Evolutionary conservation across 164 flowering plant species (phyloP).

Genomic region (Saururus chinensis): DNA sequence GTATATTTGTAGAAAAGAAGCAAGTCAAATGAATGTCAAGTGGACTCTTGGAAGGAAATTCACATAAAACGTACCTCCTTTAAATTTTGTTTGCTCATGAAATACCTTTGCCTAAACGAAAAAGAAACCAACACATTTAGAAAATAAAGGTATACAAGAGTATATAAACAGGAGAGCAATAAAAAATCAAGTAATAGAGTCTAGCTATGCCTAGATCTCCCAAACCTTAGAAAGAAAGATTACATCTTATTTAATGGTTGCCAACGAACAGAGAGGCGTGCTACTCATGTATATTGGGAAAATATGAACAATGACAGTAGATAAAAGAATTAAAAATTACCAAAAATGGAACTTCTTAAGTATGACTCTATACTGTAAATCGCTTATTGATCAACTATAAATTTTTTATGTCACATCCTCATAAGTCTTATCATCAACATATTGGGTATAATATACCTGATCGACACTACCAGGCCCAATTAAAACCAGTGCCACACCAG

Average conservation of each 20-base stretch:
- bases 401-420: not conserved
- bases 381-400: not conserved
- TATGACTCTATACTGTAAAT: too few species aligned
- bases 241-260: too few species aligned
- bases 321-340: too few species aligned
- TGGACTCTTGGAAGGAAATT: not conserved
- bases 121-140: constrained; percentile 1
- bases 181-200: too few species aligned
- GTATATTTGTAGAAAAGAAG: not conserved
- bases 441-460: constrained; percentile 39
- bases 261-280: too few species aligned
- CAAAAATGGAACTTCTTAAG: too few species aligned
- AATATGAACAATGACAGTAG: too few species aligned
- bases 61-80: constrained; percentile 59
- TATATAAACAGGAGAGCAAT: not conserved
- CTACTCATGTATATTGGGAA: too few species aligned
- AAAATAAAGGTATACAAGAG: not conserved
- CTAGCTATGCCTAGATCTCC: too few species aligned
- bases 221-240: too few species aligned
- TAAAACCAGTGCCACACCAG: constrained; percentile 77
- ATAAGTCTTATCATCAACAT: not conserved
- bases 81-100: constrained; percentile 65
- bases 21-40: not conserved
- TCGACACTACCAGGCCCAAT: constrained; percentile 94
- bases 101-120: constrained; percentile 63